Evolutionary conservation across 208 protist genomes (phyloP).

Genomic region (Zelonia costaricensis): DNA sequence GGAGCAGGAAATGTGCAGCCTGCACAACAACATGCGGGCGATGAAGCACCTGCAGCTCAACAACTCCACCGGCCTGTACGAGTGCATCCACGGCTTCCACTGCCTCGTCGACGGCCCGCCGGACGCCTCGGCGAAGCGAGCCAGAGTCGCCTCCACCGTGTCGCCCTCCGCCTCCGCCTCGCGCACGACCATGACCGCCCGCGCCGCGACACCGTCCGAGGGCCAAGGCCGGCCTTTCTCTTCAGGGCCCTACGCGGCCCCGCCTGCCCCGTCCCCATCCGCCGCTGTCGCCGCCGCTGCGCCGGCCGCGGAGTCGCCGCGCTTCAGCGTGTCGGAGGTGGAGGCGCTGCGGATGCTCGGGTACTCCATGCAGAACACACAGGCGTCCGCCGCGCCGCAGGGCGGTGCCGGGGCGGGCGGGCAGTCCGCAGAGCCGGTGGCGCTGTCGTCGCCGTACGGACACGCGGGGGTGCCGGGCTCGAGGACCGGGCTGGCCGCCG

Average conservation of each 20-base stretch:
- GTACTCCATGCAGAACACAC: slow-evolving; percentile 3
- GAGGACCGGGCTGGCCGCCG: too few relatives aligned
- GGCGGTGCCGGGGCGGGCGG: too few relatives aligned
- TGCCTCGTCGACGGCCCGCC: slow-evolving; percentile 78
- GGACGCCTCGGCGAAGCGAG: slow-evolving; percentile 10
- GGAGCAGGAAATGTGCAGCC: slow-evolving; percentile 80
- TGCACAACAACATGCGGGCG: slow-evolving; percentile 79
- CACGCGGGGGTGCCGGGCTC: too few relatives aligned
- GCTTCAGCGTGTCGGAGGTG: slow-evolving; percentile 25
- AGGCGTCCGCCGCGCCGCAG: too few relatives aligned
- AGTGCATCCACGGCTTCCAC: slow-evolving; percentile 89
- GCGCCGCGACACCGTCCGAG: neutral
- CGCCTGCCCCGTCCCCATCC: neutral
- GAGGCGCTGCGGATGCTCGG: slow-evolving; percentile 30
- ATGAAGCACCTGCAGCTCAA: slow-evolving; percentile 88
- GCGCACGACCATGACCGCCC: neutral
- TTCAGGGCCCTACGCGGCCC: neutral
- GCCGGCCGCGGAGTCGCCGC: slow-evolving; percentile 2
- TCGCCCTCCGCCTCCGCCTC: slow-evolving; percentile 6
- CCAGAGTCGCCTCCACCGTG: neutral
- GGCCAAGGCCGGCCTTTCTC: neutral
- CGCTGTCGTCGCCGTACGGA: too few relatives aligned
- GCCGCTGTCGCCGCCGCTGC: neutral
- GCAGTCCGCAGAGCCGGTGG: too few relatives aligned
- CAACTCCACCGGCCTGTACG: slow-evolving; percentile 57